These are phyloP conservation scores for Dalbergia cochinchinensis DNA, from an alignment of 306 rosid genomes.

Conservation along the genomic window DNA sequence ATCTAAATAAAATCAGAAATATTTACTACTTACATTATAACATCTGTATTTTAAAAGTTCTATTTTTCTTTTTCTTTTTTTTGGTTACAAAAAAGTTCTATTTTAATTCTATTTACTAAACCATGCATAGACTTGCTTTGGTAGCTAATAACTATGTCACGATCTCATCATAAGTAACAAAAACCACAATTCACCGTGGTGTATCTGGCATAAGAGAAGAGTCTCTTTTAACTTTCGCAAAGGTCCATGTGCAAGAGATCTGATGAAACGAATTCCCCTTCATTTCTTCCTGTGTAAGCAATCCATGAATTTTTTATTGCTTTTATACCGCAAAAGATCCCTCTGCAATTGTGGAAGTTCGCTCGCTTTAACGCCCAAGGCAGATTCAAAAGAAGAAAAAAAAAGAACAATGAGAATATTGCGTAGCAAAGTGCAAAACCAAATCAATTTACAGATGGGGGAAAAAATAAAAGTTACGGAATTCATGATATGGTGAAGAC, in stretches of 20 bases:
- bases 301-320: neutral
- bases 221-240: neutral
- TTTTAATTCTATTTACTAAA: too few relatives aligned
- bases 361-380: neutral
- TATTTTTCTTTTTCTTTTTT: too few relatives aligned
- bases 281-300: slow-evolving; percentile 33
- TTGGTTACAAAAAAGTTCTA: too few relatives aligned
- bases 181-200: neutral
- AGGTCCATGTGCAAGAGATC: slow-evolving; percentile 6
- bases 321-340: neutral
- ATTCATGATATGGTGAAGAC: neutral
- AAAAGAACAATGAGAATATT: slow-evolving; percentile 13
- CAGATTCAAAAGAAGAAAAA: too few relatives aligned
- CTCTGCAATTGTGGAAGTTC: slow-evolving; percentile 7
- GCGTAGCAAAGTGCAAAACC: slow-evolving; percentile 2
- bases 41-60: too few relatives aligned
- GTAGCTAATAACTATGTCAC: neutral
- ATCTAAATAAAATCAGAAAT: too few relatives aligned
- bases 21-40: neutral
- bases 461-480: neutral
- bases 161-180: neutral
- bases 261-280: neutral
- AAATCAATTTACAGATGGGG: neutral
- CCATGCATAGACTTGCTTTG: too few relatives aligned
- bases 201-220: neutral